phyloP scores from a whole-genome alignment of 148 eudicot species.

The Spergularia bocconei region DNA sequence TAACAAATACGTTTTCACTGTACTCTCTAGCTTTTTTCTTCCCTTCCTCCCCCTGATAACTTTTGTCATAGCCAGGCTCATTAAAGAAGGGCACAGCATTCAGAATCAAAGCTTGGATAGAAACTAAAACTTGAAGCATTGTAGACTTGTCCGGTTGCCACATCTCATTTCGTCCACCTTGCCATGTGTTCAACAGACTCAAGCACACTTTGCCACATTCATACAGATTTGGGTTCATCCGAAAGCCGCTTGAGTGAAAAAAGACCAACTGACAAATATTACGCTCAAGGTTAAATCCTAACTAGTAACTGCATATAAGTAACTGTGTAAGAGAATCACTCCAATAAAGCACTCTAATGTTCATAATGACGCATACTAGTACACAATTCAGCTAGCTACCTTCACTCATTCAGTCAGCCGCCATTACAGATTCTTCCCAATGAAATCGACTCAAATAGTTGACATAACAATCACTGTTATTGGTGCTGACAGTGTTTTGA shows the following conservation, averaged over 20 bases:
- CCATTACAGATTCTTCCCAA: too few species aligned
- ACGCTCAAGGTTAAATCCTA: not conserved
- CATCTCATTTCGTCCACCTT: constrained; percentile 56
- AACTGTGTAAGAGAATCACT: not conserved
- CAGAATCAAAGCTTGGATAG: constrained; percentile 80
- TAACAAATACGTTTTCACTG: constrained; percentile 55
- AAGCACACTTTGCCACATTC: constrained; percentile 89
- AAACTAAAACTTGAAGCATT: constrained; percentile 85
- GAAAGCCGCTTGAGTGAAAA: constrained; percentile 78
- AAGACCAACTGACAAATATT: constrained; percentile 53
- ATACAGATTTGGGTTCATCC: constrained; percentile 82
- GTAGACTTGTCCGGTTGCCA: constrained; percentile 81
- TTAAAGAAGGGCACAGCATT: constrained; percentile 78
- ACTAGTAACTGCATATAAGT: not conserved
- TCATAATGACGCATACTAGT: not conserved
- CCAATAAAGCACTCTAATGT: not conserved
- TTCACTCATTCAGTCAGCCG: not conserved
- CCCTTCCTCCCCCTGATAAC: constrained; percentile 37
- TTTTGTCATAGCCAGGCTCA: constrained; percentile 68
- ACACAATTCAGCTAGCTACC: not conserved
- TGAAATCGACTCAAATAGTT: not conserved
- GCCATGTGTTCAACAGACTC: constrained; percentile 88
- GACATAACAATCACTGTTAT: not conserved
- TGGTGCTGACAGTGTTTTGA: not conserved
- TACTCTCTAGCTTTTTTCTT: constrained; percentile 45